These are phyloP conservation scores for Allium cepa DNA, from an alignment of 106 monocot genomes.

Conservation along the genomic window DNA sequence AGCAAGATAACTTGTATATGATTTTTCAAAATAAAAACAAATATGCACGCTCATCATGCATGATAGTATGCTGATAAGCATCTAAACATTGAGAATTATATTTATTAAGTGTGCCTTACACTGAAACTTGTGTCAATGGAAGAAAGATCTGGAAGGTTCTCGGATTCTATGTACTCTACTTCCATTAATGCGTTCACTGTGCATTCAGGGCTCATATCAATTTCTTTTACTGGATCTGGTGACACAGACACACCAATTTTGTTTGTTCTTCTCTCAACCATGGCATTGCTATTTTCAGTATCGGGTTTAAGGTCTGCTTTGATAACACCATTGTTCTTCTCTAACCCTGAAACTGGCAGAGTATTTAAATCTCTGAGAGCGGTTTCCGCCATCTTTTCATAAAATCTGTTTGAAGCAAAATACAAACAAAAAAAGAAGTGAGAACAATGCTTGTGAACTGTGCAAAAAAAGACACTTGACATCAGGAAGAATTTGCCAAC, in stretches of 20 bases:
- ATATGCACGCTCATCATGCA: background rate
- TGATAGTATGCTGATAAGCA: background rate
- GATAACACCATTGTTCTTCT: conserved; percentile 6
- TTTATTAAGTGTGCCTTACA: conserved; percentile 32
- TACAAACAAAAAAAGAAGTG: too few relatives aligned
- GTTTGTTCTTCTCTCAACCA: conserved; percentile 24
- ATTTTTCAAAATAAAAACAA: background rate
- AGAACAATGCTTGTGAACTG: too few relatives aligned
- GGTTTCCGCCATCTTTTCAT: conserved; percentile 40
- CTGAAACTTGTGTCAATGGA: conserved; percentile 49
- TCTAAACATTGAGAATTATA: background rate
- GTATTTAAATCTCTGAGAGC: conserved; percentile 51
- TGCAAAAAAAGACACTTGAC: too few relatives aligned
- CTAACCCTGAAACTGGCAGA: conserved; percentile 23
- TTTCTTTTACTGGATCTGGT: conserved; percentile 15
- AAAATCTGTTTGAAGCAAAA: background rate
- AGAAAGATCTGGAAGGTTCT: conserved; percentile 63
- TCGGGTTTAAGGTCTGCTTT: conserved; percentile 26
- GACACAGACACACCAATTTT: conserved; percentile 10
- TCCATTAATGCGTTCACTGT: conserved; percentile 37
- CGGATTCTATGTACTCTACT: conserved; percentile 88
- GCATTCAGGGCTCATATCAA: conserved; percentile 21
- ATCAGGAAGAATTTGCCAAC: too few relatives aligned
- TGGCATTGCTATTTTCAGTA: conserved; percentile 23
- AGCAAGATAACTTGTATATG: background rate